Evolutionary conservation across 495 filamentous ascomycete genomes (phyloP).

Genomic region (Tuber magnatum): DNA sequence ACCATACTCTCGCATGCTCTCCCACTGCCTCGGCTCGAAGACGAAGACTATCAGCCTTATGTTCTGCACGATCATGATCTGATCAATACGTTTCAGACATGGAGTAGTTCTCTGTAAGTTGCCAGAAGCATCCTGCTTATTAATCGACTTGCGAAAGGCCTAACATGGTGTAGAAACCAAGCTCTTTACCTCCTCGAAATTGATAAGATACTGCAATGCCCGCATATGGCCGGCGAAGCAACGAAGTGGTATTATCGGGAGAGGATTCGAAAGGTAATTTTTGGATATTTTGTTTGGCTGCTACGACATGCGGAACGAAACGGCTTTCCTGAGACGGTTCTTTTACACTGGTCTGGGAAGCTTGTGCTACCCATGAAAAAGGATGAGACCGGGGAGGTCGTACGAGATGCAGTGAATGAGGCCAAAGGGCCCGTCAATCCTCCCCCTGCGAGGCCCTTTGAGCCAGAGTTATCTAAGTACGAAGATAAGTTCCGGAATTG

Average conservation of each 20-base stretch:
- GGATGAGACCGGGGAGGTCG: neutral
- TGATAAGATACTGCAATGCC: neutral
- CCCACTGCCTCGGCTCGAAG: neutral
- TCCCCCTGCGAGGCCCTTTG: neutral
- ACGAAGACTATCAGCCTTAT: neutral
- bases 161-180: neutral
- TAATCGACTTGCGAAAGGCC: neutral
- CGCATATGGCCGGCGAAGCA: neutral
- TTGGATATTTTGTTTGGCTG: neutral
- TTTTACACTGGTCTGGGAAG: slow-evolving; percentile 1
- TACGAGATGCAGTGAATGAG: neutral
- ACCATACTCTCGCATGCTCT: neutral
- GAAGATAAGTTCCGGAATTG: slow-evolving; percentile 2
- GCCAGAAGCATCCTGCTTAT: neutral
- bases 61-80: neutral
- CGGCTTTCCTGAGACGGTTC: neutral
- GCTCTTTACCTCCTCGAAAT: neutral
- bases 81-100: neutral
- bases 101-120: neutral
- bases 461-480: neutral
- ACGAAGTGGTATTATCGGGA: neutral
- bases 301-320: neutral
- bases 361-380: neutral
- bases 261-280: neutral
- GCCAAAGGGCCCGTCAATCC: neutral